Base-by-base conservation (phyloP, 805 yeast genomes). In the Metschnikowia lachancei region DNA sequence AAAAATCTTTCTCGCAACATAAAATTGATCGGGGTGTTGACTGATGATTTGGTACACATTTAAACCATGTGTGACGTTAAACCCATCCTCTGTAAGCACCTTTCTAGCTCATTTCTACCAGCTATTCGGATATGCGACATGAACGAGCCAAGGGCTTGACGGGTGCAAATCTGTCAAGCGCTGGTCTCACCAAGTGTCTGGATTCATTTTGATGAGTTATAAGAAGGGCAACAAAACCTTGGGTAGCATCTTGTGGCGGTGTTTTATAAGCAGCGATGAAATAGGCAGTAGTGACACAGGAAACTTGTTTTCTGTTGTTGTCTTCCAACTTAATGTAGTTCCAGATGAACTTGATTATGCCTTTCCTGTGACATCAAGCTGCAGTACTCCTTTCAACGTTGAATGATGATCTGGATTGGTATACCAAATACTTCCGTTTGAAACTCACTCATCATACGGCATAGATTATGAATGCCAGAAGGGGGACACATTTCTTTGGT, bases 21-120 rank as follows among this genome's bases (percentile, higher is more conserved):
- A 92, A 64, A 94, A 94, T 42, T 89, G 68, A 48, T 85, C 92
- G 0, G 95, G 80, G 55, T 94, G 95, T 41, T 83, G 85, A 29
- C 88, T 88, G 64, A 94, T 80, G 57, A 92, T 89, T 60, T 89
- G 95, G 56, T 89, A 94, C 11, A 94, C 86, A 49, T 87, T 86
- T 50, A 87, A 70, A 31, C 90, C 96, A 59, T 89, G 96, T 2
- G 84, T 80, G 3, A 89, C 90, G 57, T 82, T 89, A 60, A 83
- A 86, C 0, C 94, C 92, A 59, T 90, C 95, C 60, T 95, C 98
- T 2, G 91, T 82, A 12, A 94, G 73, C 1, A 92, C 94, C 43
- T 97, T 76, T 54, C 97, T 82, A 0, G 97, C 96, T 91, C 96
- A 90, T 55, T 87, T 91, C 42, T 94, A 78, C 98, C 98, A 94